Percentiles rank a stretch among this genome's conserved stretches.
phyloP scores from a whole-genome alignment of 306 rosid genomes.

The Oxytropis ochrocephala region DNA sequence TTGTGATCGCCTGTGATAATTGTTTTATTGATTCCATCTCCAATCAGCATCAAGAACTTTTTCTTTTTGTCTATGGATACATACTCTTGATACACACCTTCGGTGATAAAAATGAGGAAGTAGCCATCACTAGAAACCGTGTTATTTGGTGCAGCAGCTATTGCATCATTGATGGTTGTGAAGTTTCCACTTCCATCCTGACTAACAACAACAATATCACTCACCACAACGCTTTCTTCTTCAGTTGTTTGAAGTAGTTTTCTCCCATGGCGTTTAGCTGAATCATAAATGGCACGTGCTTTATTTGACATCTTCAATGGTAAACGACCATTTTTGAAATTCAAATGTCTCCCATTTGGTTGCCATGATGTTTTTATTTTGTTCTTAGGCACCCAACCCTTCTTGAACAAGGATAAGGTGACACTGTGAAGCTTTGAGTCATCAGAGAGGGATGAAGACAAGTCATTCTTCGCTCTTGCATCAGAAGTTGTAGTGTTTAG shows the following conservation, averaged over 20 bases:
- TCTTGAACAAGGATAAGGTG: constrained; percentile 45
- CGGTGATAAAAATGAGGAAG: constrained; percentile 43
- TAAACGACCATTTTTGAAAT: constrained; percentile 45
- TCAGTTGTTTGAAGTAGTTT: constrained; percentile 25
- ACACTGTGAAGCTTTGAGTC: constrained; percentile 61
- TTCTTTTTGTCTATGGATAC: constrained; percentile 55
- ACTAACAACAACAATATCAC: constrained; percentile 48
- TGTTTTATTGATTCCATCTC: constrained; percentile 65
- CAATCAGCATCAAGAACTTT: constrained; percentile 59
- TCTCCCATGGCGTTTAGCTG: constrained; percentile 35
- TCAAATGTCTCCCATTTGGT: constrained; percentile 22
- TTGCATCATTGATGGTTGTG: constrained; percentile 53
- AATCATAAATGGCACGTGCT: constrained; percentile 39
- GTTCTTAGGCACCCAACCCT: constrained; percentile 57
- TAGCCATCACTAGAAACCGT: constrained; percentile 33
- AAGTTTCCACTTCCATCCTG: constrained; percentile 63
- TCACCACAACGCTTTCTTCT: constrained; percentile 31
- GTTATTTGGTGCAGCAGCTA: constrained; percentile 58
- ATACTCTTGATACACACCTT: constrained; percentile 68
- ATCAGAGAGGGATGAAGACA: constrained; percentile 29
- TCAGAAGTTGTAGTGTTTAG: constrained; percentile 40
- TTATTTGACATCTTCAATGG: constrained; percentile 46
- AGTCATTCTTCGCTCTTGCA: constrained; percentile 30
- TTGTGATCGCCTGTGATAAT: constrained; percentile 58
- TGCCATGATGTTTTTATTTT: constrained; percentile 35